Evolutionary conservation across 345 rosid species (phyloP), one percentile per base, ranked within the genome.

Genomic region (Brassica carinata): DNA sequence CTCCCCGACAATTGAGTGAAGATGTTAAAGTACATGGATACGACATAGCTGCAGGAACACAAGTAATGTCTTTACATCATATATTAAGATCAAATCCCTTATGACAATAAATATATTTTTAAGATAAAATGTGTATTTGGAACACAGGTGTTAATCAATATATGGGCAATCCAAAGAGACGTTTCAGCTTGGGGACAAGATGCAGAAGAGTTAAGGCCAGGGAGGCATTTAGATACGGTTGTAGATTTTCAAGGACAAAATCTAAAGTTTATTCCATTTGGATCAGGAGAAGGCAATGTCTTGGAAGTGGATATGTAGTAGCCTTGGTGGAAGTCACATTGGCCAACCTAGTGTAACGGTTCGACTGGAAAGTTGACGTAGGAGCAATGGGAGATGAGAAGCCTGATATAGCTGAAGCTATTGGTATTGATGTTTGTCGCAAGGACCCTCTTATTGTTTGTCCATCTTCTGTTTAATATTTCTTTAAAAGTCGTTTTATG

Each of bases 111-210:
- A 27, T 53, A 53, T 53, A 11, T 48, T 48, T 48, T 48, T 4
- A 48, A 48, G 17, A 48, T 48, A 14, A 48, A 13, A 13, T 48
- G 57, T 48, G 7, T 61, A 23, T 26, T 14, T 48, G 2, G 17
- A 48, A 14, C 57, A 48, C 57, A 48, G 7, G 76, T 73, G 14
- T 8, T 86, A 2, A 45, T 67, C 67, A 84, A 84, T 81, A 75
- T 68, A 7, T 81, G 77, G 77, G 77, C 69, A 4, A 76, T 83
- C 63, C 83, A 68, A 48, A 66, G 78, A 59, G 83, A 80, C 30
- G 31, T 40, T 0, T 1, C 3, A 4, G 38, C 27, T 0, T 84
- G 84, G 84, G 83, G 80, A 27, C 23, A 3, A 7, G 53, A 71
- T 13, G 75, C 86, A 3, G 78, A 81, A n/a, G 73, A 74, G 17